phyloP scores from a whole-genome alignment of 1,139 yeast genomes.

The Starmera stellimalicola region DNA sequence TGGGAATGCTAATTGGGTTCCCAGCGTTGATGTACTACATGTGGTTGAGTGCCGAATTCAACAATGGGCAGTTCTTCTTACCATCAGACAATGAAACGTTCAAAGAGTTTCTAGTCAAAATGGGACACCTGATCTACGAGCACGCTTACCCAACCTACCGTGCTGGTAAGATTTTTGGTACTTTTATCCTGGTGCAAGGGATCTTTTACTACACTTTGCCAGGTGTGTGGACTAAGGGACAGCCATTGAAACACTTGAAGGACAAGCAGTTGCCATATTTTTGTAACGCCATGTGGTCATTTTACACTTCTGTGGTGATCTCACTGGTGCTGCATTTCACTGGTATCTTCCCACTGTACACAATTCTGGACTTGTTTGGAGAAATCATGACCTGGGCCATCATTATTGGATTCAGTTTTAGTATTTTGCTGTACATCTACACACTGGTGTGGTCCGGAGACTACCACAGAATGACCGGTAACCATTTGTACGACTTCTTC shows the following conservation, averaged over 20 bases:
- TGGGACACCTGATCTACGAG: slow-evolving; percentile 31
- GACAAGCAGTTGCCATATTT: slow-evolving; percentile 79
- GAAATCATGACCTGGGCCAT: slow-evolving; percentile 91
- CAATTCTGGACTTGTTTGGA: slow-evolving; percentile 74
- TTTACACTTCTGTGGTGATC: slow-evolving; percentile 57
- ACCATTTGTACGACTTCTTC: slow-evolving; percentile 80
- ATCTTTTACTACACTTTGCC: slow-evolving; percentile 80
- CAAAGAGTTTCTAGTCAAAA: slow-evolving; percentile 38
- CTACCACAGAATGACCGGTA: slow-evolving; percentile 87
- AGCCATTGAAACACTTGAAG: slow-evolving; percentile 74
- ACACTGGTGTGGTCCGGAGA: slow-evolving; percentile 61
- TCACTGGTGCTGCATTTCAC: slow-evolving; percentile 59
- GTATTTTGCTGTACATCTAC: slow-evolving; percentile 53
- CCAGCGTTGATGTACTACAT: slow-evolving; percentile 92
- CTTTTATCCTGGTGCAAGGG: slow-evolving; percentile 64
- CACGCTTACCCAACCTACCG: slow-evolving; percentile 62
- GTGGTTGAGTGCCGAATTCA: slow-evolving; percentile 86
- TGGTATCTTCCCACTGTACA: slow-evolving; percentile 63
- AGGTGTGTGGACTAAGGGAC: slow-evolving; percentile 92
- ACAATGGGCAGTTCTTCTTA: slow-evolving; percentile 61
- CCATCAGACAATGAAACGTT: slow-evolving; percentile 56
- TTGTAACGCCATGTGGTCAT: slow-evolving; percentile 85
- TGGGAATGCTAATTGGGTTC: slow-evolving; percentile 90
- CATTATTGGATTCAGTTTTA: slow-evolving; percentile 57
- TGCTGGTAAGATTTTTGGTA: slow-evolving; percentile 63